phyloP scores from a whole-genome alignment of 2,329 filamentous ascomycete species.

The Penicillium glabrum region DNA sequence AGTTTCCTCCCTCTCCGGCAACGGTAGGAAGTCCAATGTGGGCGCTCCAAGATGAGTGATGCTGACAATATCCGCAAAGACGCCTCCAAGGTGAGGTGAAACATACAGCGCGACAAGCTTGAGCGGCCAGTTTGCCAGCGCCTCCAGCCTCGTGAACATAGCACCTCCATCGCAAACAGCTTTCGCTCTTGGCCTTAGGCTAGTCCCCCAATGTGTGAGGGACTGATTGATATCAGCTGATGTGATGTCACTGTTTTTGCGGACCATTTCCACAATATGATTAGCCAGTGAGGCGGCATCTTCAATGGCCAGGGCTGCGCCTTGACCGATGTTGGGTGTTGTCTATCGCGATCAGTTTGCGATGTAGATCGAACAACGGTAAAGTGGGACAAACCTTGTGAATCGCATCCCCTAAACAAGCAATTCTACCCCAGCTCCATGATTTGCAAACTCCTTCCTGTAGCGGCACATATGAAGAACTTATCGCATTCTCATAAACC shows the following conservation, averaged over 20 bases:
- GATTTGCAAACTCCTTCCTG: background rate
- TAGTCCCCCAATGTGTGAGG: background rate
- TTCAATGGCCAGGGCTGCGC: background rate
- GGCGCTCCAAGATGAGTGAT: background rate
- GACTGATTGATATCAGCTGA: background rate
- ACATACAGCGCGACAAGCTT: background rate
- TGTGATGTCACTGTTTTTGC: background rate
- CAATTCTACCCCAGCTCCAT: background rate
- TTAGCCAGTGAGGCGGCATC: background rate
- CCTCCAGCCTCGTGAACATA: background rate
- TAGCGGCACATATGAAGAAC: background rate
- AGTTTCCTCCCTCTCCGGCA: background rate
- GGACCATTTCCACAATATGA: background rate
- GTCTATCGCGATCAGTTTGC: background rate
- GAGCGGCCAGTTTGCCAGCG: background rate
- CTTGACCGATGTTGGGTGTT: background rate
- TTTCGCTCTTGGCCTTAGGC: background rate
- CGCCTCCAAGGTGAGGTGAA: background rate
- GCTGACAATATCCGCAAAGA: background rate
- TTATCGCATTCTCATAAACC: background rate
- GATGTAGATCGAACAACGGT: background rate
- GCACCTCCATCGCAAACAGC: background rate
- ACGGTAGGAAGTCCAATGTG: background rate
- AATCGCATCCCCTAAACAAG: background rate
- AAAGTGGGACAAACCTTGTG: background rate